A percentile compares a stretch with the other conserved stretches of the same genome.
Conservation (phyloP, 306 rosid species). For the Fragaria vesca region DNA sequence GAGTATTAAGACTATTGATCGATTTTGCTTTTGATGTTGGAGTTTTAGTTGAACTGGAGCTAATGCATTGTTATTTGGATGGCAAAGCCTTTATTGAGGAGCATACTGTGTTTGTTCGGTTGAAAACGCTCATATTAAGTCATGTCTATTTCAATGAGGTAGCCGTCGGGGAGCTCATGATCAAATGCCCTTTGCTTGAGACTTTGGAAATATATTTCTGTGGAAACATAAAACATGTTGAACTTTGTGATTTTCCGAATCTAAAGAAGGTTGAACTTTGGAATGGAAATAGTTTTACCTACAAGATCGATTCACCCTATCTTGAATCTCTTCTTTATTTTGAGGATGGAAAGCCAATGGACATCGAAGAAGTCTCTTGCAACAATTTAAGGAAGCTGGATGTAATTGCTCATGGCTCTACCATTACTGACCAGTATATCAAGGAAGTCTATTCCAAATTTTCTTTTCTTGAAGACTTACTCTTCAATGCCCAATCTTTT, state of each 20-base stretch:
- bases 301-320: neutral
- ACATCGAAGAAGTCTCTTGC: neutral
- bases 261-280: neutral
- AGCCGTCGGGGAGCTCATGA: neutral
- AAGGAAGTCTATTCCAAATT: neutral
- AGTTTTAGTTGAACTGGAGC: neutral
- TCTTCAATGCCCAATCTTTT: too few species aligned
- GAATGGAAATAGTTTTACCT: neutral
- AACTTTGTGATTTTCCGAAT: neutral
- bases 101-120: neutral
- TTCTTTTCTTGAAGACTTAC: neutral
- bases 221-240: neutral
- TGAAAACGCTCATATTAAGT: neutral
- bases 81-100: neutral
- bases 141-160: neutral
- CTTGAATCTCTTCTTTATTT: neutral
- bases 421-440: neutral
- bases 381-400: neutral
- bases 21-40: neutral
- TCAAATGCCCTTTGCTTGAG: neutral
- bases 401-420: neutral
- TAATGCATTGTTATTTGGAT: neutral
- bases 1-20: neutral
- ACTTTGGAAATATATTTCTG: neutral
- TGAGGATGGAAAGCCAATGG: neutral